Evolutionary conservation across 257 asterid genomes (phyloP), one percentile per base, ranked within the genome.

Genomic region (Cordia subcordata): DNA sequence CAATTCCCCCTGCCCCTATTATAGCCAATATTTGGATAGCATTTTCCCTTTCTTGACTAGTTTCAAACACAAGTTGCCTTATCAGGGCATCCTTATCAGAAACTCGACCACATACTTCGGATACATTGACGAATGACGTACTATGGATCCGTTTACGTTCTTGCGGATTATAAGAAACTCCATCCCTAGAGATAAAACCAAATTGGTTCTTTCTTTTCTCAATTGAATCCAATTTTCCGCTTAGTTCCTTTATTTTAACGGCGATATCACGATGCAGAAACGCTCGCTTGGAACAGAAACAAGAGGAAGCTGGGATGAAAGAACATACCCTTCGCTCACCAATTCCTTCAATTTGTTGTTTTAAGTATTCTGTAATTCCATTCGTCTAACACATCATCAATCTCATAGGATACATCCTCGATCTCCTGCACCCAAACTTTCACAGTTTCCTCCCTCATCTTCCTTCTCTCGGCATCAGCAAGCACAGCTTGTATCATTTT

Each of bases 331-430:
- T 3, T 27, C 6, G 35, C 35, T 6, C 6, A 27, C 35, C 35
- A 27, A 27, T 42, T 42, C 47, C 56, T 20, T 56, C 35, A 32
- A 19, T 13, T 32, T 42, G 9, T 42, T 32, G 46, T 23, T n/a
- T 18, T 39, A 23, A 65, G 46, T 18, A 17, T 49, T 23, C 42
- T 18, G 32, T 58, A 42, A 20, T 18, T 47, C 72, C 72, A 67
- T 33, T 67, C 67, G 9, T 68, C 68, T 37, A 68, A 50, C 4
- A 57, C 68, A 10, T 38, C 58, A 0, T 68, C 73, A 20, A 59
- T 58, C 8, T 68, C 68, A 27, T 68, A 68, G 11, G 73, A 61
- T n/a, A 55, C 37, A n/a, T 13, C 38, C 54, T 61, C 40, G 20
- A 68, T 51, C 45, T 13, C 56, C 18, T 71, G 37, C 17, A 71